These are phyloP conservation scores for Dictyostelium firmibasis DNA, from an alignment of 78 protist species.

Conservation along the genomic window DNA sequence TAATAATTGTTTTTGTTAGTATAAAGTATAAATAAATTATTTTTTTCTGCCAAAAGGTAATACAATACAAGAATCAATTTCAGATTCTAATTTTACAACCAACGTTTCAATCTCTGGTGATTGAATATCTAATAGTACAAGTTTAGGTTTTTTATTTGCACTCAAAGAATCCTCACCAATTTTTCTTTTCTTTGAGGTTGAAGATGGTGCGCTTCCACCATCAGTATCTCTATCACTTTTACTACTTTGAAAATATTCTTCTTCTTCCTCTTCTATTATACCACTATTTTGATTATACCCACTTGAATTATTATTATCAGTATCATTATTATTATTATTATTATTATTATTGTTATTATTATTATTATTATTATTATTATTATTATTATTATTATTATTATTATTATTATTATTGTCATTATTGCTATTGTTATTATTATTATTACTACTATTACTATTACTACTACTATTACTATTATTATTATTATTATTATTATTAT, in stretches of 20 bases:
- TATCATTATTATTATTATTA: too few species aligned
- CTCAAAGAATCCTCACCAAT: neutral
- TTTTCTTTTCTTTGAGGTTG: constrained; percentile 3
- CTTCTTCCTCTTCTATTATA: neutral
- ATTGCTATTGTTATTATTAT: too few species aligned
- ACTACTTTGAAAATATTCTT: neutral
- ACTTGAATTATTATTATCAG: neutral
- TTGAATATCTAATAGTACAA: neutral
- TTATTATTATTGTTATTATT: too few species aligned
- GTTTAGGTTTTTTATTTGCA: neutral
- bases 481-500: too few species aligned
- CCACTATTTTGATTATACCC: neutral
- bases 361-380: too few species aligned
- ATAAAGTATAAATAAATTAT: neutral
- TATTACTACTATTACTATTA: too few species aligned
- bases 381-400: too few species aligned
- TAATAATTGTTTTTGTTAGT: neutral
- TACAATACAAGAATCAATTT: neutral
- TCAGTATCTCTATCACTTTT: neutral
- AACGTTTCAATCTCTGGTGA: constrained; percentile 23
- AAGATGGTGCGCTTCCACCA: neutral
- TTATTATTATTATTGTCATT: neutral
- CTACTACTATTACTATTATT: too few species aligned
- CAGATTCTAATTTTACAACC: neutral
- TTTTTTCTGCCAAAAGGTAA: neutral